Evolutionary conservation across 495 filamentous ascomycete genomes (phyloP), one percentile per base, ranked within the genome.

Genomic region (Hypoxylon lienhwacheense): DNA sequence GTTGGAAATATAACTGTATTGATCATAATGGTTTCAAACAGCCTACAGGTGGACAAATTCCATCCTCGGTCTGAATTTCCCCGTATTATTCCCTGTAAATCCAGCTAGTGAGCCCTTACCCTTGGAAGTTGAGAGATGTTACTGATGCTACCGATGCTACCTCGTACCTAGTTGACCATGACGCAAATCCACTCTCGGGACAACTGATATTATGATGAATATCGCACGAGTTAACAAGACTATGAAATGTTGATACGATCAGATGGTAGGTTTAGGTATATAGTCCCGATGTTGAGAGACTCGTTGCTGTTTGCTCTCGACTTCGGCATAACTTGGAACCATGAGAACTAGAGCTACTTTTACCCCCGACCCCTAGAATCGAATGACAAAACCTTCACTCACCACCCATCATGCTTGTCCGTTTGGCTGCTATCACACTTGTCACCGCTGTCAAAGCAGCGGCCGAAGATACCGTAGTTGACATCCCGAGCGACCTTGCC

Each of bases 11-110:
- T n/a, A 6, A 2, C 29, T 37, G 11, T 40, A 1, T 7, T 19
- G 12, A 5, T 2, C 20, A 50, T 40, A 12, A 50, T 12, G 4
- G 28, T 34, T 36, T 54, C 49, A 55, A 47, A 54, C 55, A n/a
- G n/a, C n/a, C n/a, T n/a, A n/a, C n/a, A 64, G 53, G 61, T 64
- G 63, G 47, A 61, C 40, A 54, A 46, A 50, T 37, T 34, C 8
- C 28, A 33, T 7, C 20, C 46, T 60, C 56, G 70, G 37, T 37
- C 44, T 47, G 49, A 74, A 37, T 52, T 59, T 49, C 37, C 46
- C 62, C 58, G 62, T 49, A 58, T 59, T 54, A 36, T 58, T 59
- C 54, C 40, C 51, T 34, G 34, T 37, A 43, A 33, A 44, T 51
- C n/a, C 11, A 40, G 17, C 44, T 32, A 26, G 7, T 8, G 33